phyloP scores from a whole-genome alignment of 2,329 filamentous ascomycete genomes.

The Colletotrichum tamarilloi region DNA sequence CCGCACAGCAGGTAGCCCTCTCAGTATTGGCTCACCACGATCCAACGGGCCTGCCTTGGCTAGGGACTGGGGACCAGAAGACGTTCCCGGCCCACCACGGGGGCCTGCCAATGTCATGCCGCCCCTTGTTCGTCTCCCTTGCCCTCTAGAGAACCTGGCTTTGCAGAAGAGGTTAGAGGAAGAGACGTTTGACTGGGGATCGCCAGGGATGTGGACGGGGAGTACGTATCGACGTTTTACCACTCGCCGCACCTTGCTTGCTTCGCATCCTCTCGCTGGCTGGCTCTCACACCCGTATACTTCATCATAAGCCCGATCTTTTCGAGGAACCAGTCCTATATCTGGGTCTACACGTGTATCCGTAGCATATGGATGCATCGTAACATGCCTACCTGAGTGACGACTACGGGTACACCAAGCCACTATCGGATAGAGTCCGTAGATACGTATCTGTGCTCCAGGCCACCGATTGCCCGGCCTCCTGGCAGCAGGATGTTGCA shows the following conservation, averaged over 20 bases:
- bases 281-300: neutral
- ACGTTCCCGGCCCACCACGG: neutral
- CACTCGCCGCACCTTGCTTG: constrained; percentile 3
- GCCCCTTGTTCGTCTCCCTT: constrained; percentile 1
- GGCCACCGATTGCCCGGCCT: neutral
- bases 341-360: neutral
- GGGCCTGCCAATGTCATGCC: constrained; percentile 8
- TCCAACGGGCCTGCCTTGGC: constrained; percentile 3
- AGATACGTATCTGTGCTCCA: neutral
- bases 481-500: neutral
- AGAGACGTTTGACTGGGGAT: constrained; percentile 2
- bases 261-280: neutral
- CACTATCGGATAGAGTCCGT: neutral
- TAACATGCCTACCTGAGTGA: neutral
- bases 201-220: neutral
- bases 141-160: neutral
- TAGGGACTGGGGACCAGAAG: neutral
- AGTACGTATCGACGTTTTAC: constrained; percentile 16
- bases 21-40: neutral
- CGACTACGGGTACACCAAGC: neutral
- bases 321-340: neutral
- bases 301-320: neutral
- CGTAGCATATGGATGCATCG: neutral
- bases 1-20: neutral
- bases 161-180: constrained; percentile 4